These are phyloP conservation scores for Anethum foeniculum DNA, from an alignment of 140 eudicot genomes.

Conservation along the genomic window DNA sequence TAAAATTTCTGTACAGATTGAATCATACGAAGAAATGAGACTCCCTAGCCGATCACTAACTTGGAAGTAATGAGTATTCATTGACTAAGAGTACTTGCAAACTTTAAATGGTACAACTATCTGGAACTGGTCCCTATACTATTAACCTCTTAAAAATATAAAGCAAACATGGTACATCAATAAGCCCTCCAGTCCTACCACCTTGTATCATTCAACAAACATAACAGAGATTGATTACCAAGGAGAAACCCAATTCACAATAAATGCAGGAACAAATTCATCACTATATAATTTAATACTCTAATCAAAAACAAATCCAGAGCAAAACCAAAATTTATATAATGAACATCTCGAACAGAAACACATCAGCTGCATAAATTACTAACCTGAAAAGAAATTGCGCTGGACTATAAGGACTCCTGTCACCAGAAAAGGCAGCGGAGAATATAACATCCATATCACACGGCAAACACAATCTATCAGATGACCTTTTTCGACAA, in stretches of 20 bases:
- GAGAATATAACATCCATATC: constrained; percentile 63
- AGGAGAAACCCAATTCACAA: not conserved
- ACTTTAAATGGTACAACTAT: not conserved
- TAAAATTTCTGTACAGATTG: not conserved
- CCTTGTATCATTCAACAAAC: not conserved
- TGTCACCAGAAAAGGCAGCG: constrained; percentile 74
- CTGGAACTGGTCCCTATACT: not conserved
- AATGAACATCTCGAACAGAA: not conserved
- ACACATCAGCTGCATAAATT: not conserved
- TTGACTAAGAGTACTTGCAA: not conserved
- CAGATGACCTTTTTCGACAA: constrained; percentile 46
- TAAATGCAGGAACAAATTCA: not conserved
- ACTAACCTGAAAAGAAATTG: constrained; percentile 69
- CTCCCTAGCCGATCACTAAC: not conserved
- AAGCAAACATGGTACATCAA: not conserved
- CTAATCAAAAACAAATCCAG: not conserved
- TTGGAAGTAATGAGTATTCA: not conserved
- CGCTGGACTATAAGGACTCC: constrained; percentile 75
- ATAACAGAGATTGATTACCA: not conserved
- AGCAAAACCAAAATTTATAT: constrained; percentile 8
- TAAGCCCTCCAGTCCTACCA: not conserved
- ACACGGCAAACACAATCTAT: constrained; percentile 67
- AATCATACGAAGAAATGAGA: not conserved
- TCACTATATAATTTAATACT: not conserved
- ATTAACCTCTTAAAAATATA: not conserved